Conservation (phyloP, 2,329 filamentous ascomycete species). For the Fusarium xyrophilum region DNA sequence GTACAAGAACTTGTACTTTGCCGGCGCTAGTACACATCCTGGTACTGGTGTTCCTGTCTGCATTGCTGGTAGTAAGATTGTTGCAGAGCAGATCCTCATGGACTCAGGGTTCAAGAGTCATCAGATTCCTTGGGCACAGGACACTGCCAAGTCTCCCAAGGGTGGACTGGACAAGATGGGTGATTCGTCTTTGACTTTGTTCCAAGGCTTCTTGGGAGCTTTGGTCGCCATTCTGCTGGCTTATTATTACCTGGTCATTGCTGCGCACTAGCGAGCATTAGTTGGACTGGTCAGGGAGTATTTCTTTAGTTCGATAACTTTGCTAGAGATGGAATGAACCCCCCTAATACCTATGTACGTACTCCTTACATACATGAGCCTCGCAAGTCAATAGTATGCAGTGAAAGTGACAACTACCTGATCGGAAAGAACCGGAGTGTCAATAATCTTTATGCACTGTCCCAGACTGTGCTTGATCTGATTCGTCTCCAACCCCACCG, state of each 20-base stretch:
- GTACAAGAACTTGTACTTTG: slow-evolving; percentile 68
- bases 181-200: slow-evolving; percentile 14
- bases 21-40: slow-evolving; percentile 77
- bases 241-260: slow-evolving; percentile 18
- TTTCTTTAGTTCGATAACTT: neutral
- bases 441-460: neutral
- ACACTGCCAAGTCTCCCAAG: neutral
- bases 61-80: slow-evolving; percentile 71
- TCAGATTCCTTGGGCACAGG: slow-evolving; percentile 21
- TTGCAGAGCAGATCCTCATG: slow-evolving; percentile 52
- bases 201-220: slow-evolving; percentile 18
- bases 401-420: neutral
- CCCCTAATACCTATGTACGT: neutral
- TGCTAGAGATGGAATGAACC: neutral
- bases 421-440: neutral
- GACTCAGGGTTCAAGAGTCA: neutral
- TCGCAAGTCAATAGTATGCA: fast-evolving
- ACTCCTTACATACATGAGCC: too few relatives aligned
- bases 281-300: neutral
- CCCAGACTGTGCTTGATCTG: neutral
- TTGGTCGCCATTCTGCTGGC: slow-evolving; percentile 13
- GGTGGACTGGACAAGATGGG: slow-evolving; percentile 21
- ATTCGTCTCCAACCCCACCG: neutral
- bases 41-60: slow-evolving; percentile 79
- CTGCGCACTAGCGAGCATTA: slow-evolving; percentile 1